Evolutionary conservation across 2,329 filamentous ascomycete genomes (phyloP).

Genomic region (Gliomastix tumulicola): DNA sequence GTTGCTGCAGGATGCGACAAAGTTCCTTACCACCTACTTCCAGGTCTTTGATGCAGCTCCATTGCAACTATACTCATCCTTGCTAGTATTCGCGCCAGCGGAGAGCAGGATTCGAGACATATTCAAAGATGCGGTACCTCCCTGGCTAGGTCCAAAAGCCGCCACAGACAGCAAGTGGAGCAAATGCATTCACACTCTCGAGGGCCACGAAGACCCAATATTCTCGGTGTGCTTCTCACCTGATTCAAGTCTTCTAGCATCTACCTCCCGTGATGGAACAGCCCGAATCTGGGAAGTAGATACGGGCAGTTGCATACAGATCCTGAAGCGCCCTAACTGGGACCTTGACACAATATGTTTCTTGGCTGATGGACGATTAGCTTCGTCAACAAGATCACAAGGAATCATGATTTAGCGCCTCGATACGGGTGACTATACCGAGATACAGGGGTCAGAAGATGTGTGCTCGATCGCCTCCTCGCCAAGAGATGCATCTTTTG

Average conservation of each 20-base stretch:
- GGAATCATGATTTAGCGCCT: neutral
- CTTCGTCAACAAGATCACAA: neutral
- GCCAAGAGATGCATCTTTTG: neutral
- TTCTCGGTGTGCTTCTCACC: neutral
- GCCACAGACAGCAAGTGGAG: slow-evolving; percentile 1
- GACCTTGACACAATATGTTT: too few species aligned
- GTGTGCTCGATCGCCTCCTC: neutral
- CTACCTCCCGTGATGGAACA: neutral
- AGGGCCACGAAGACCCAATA: slow-evolving; percentile 1
- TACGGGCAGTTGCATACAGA: neutral
- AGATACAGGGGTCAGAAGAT: too few species aligned
- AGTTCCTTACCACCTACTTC: slow-evolving; percentile 7
- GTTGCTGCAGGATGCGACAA: slow-evolving; percentile 5
- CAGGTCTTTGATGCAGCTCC: slow-evolving; percentile 9
- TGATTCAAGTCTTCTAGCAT: neutral
- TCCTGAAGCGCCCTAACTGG: too few species aligned
- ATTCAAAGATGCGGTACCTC: slow-evolving; percentile 6
- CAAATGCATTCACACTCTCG: slow-evolving; percentile 4
- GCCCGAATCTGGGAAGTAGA: slow-evolving; percentile 1
- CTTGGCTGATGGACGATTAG: too few species aligned
- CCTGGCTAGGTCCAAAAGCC: slow-evolving; percentile 8
- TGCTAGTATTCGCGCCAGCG: slow-evolving; percentile 13
- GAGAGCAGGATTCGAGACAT: slow-evolving; percentile 7
- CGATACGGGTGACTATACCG: too few species aligned
- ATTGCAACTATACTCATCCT: slow-evolving; percentile 16